A percentile compares a stretch with the other conserved stretches of the same genome.
Evolutionary conservation across 306 rosid species (phyloP).

Genomic region (Prunus dulcis): DNA sequence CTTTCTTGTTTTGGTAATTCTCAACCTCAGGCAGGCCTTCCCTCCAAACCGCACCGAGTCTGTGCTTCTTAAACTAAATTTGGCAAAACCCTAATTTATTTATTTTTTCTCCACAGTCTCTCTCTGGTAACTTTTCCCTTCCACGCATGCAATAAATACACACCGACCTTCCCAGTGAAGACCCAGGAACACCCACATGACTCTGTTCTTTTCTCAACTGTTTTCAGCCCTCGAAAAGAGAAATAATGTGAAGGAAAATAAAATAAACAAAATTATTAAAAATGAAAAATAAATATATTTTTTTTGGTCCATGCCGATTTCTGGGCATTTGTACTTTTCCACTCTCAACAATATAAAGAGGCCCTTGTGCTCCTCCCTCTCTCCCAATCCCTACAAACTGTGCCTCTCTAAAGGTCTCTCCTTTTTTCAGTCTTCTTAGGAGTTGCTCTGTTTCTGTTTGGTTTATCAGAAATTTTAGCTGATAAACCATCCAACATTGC

Average conservation of each 20-base stretch:
- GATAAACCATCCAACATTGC: conserved; percentile 39
- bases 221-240: conserved; percentile 38
- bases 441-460: conserved; percentile 24
- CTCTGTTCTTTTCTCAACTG: conserved; percentile 51
- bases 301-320: conserved; percentile 29
- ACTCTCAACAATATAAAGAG: conserved; percentile 53
- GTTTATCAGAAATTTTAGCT: conserved; percentile 38
- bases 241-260: neutral
- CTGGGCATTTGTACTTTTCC: conserved; percentile 36
- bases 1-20: conserved; percentile 14
- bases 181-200: conserved; percentile 57
- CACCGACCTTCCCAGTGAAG: conserved; percentile 63
- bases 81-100: neutral
- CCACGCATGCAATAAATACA: conserved; percentile 38
- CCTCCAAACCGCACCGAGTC: neutral
- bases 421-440: neutral
- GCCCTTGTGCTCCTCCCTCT: conserved; percentile 33
- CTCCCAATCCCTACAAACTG: conserved; percentile 38
- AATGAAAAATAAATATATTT: neutral
- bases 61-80: neutral
- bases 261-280: neutral
- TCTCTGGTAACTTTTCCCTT: conserved; percentile 1
- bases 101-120: too few species aligned
- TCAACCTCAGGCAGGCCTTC: neutral
- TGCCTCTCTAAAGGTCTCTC: conserved; percentile 19